phyloP scores from a whole-genome alignment of 2,329 filamentous ascomycete species.

The Alternaria viburni region DNA sequence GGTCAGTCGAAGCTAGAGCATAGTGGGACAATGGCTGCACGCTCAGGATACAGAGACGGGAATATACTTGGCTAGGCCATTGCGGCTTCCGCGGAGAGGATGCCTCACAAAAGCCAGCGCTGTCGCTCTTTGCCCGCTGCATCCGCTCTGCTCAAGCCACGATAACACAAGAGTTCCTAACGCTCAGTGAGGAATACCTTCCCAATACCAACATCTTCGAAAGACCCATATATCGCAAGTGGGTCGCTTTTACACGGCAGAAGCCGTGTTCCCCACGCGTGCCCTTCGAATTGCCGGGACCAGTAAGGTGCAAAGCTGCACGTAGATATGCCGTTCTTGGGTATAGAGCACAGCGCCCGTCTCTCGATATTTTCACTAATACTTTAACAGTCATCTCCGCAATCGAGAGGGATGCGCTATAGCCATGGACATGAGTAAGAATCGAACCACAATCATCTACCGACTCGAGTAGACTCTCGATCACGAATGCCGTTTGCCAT shows the following conservation, averaged over 20 bases:
- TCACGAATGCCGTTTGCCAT: not conserved
- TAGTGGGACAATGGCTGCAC: not conserved
- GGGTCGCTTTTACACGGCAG: not conserved
- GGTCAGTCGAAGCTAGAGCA: not conserved
- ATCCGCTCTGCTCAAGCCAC: not conserved
- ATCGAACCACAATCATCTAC: not conserved
- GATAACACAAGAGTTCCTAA: not conserved
- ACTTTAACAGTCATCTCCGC: slow-evolving; percentile 5
- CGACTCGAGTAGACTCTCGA: not conserved
- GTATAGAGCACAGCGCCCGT: not conserved
- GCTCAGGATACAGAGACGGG: not conserved
- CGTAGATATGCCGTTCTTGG: not conserved
- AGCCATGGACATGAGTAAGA: not conserved
- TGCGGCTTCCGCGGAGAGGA: slow-evolving; percentile 3
- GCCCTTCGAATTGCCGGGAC: not conserved
- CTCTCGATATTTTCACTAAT: not conserved
- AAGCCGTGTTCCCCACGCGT: not conserved
- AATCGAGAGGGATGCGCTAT: slow-evolving; percentile 8
- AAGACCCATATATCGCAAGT: not conserved
- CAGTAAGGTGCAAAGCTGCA: not conserved
- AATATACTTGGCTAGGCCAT: not conserved
- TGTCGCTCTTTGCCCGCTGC: not conserved
- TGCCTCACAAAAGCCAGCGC: not conserved
- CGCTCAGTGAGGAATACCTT: not conserved
- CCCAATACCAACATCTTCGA: not conserved